Conservation (phyloP, 176 grass and related monocot species). For the Phragmites australis region DNA sequence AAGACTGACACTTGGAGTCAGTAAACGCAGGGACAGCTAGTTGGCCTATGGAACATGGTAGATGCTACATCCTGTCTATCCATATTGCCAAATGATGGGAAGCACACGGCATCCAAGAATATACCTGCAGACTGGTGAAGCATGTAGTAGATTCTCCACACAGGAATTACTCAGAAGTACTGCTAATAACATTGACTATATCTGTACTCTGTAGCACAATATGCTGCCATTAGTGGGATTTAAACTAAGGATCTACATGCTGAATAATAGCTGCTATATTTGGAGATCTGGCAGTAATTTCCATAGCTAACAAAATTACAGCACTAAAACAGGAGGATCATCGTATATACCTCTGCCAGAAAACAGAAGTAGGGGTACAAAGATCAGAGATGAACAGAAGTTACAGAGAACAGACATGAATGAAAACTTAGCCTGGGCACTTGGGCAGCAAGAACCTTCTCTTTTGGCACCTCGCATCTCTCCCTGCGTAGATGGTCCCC, state of each 20-base stretch:
- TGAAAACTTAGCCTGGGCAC: background rate
- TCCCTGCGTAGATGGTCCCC: background rate
- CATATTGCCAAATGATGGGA: background rate
- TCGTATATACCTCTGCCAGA: background rate
- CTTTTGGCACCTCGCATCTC: constrained; percentile 31
- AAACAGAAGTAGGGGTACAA: background rate
- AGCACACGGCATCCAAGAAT: constrained; percentile 12
- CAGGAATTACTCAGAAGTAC: constrained; percentile 3
- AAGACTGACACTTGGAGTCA: background rate
- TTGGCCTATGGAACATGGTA: background rate
- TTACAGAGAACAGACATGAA: constrained; percentile 25
- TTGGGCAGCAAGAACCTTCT: constrained; percentile 38
- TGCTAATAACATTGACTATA: constrained; percentile 5
- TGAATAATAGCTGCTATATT: background rate
- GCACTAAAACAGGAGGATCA: background rate
- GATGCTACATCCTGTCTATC: constrained; percentile 10
- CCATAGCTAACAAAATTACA: constrained; percentile 5
- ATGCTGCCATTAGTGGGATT: background rate
- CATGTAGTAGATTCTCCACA: background rate
- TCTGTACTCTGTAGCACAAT: background rate
- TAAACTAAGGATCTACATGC: background rate
- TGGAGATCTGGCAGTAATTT: background rate
- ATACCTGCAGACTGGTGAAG: constrained; percentile 4
- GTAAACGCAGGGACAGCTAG: background rate
- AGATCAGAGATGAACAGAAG: background rate